Evolutionary conservation across 768 basidiomycete species (phyloP), one percentile per base, ranked within the genome.

Genomic region (Wakefieldia striispora): DNA sequence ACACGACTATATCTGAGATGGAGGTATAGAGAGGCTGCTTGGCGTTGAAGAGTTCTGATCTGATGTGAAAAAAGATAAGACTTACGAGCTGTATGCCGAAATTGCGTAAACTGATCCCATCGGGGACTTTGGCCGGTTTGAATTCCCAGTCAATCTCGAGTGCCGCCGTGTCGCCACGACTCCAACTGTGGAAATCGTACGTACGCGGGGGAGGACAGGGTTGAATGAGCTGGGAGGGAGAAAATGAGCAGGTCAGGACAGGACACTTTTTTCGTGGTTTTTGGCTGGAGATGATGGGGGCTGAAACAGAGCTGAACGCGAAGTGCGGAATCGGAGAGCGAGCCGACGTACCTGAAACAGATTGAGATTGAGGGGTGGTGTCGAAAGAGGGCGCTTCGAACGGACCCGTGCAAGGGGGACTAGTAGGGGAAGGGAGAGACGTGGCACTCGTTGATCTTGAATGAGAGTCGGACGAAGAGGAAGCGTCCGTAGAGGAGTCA

Each of bases 11-110:
- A 59, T 95, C 93, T 39, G 90, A 91, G n/a, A 95, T 74, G 7
- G 90, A 86, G 2, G 86, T 84, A 58, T 90, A 91, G 49, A 94
- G 87, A 38, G 88, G 82, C 90, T 91, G 24, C 12, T 42, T 29
- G 51, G 42, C n/a, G 50, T 65, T 40, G 21, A 37, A 21, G 42
- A 29, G 35, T n/a, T 24, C 27, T 31, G 40, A 50, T 23, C 6
- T 19, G 17, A 40, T 1, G 13, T 44, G 38, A 31, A 12, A 33
- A 16, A 33, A 33, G 45, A 51, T 10, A 20, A 26, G 12, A 83
- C 89, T 75, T 63, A 91, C 87, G 57, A 88, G 81, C 67, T 95
- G 93, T 51, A 92, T 87, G 24, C 89, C 88, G 65, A 95, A 93
- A 72, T 95, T 92, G 56, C 93, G 75, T 60, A 91, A 70, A 51